Evolutionary conservation across 1,284 basidiomycete species (phyloP).

Genomic region (Ustilago cynodontis): DNA sequence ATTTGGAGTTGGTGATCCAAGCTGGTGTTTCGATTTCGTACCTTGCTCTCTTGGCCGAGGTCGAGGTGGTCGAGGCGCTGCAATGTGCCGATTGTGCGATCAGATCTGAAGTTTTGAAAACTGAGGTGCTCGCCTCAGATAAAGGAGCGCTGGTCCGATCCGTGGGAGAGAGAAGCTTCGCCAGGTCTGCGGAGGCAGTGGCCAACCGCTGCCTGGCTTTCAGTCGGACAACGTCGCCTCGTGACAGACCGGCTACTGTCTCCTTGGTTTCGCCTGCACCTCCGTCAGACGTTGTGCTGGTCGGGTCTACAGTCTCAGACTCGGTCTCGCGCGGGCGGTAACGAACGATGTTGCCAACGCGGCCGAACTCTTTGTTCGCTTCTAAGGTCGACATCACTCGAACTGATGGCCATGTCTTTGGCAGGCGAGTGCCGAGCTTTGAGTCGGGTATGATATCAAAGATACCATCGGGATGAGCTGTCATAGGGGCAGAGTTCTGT

Average conservation of each 20-base stretch:
- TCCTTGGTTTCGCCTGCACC: conserved; percentile 9
- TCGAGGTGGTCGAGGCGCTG: no score
- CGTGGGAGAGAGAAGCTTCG: conserved; percentile 13
- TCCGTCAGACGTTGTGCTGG: neutral
- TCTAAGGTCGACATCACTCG: conserved; percentile 39
- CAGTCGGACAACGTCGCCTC: conserved; percentile 39
- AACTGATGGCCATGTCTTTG: conserved; percentile 40
- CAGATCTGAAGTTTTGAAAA: neutral
- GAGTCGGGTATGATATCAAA: conserved; percentile 43
- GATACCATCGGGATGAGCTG: conserved; percentile 7
- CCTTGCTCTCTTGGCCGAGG: neutral
- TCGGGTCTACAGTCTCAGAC: neutral
- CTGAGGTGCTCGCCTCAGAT: neutral
- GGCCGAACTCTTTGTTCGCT: conserved; percentile 47
- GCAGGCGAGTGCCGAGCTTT: conserved; percentile 17
- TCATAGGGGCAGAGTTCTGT: neutral
- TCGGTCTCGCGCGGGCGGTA: conserved; percentile 1
- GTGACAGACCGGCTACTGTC: conserved; percentile 34
- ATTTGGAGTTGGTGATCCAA: conserved; percentile 35
- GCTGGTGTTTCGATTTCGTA: conserved; percentile 37
- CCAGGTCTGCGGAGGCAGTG: conserved; percentile 16
- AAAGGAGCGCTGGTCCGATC: no score
- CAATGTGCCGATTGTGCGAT: conserved; percentile 13
- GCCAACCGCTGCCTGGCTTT: conserved; percentile 42
- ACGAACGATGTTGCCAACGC: conserved; percentile 35